Evolutionary conservation across 495 filamentous ascomycete species (phyloP).

Genomic region (Aspergillus carlsbadensis): DNA sequence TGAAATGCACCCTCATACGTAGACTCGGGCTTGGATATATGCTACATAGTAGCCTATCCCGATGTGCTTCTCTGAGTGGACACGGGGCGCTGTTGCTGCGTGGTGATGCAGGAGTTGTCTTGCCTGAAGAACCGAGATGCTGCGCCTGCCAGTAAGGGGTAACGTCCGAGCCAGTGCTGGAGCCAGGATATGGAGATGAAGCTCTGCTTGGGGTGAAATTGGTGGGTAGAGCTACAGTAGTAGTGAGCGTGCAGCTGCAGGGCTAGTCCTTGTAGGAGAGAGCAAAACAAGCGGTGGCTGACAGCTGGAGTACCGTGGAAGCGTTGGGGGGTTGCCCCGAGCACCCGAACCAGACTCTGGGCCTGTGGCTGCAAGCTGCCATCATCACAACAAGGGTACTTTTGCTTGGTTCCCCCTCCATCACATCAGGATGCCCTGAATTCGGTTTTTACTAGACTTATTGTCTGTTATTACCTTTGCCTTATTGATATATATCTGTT

Average conservation of each 20-base stretch:
- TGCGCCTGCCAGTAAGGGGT: no score
- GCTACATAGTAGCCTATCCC: no score
- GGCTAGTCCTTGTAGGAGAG: not conserved
- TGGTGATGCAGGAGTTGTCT: no score
- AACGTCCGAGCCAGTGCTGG: no score
- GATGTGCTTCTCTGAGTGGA: no score
- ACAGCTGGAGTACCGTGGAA: slow-evolving; percentile 7
- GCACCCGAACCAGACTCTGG: slow-evolving; percentile 13
- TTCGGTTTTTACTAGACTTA: not conserved
- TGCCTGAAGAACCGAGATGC: no score
- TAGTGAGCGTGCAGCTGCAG: not conserved
- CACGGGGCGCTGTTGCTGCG: no score
- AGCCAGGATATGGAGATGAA: no score
- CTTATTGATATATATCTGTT: not conserved
- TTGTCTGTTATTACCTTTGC: not conserved
- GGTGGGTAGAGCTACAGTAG: no score
- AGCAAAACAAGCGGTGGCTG: not conserved
- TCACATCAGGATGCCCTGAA: not conserved
- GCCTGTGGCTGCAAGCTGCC: not conserved
- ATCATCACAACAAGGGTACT: slow-evolving; percentile 14
- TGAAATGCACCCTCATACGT: no score
- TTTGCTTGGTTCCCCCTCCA: not conserved
- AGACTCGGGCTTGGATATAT: no score
- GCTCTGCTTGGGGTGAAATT: no score
- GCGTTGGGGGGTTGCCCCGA: slow-evolving; percentile 22